These are phyloP conservation scores for Fusarium torreyae DNA, from an alignment of 2,329 filamentous ascomycete genomes.

Conservation along the genomic window DNA sequence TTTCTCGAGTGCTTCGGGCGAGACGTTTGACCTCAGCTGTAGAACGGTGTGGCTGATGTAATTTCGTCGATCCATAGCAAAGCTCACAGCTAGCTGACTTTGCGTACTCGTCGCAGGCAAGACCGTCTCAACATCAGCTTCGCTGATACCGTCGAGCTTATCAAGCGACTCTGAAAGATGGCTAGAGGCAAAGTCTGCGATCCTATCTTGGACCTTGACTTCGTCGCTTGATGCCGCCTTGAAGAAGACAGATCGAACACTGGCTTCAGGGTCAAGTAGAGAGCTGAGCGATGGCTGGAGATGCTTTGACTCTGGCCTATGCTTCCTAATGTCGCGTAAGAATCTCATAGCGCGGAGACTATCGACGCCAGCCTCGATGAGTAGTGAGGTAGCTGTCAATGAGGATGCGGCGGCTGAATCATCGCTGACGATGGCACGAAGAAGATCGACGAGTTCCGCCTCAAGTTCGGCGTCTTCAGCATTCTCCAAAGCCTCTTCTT, in stretches of 20 bases:
- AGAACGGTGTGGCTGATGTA: conserved; percentile 28
- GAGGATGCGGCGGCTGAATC: background rate
- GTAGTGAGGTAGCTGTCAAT: background rate
- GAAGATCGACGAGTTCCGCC: background rate
- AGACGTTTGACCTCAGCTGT: background rate
- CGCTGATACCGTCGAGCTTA: background rate
- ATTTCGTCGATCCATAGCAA: conserved; percentile 24
- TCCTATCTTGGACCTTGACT: background rate
- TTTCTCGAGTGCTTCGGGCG: background rate
- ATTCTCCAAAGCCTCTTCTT: background rate
- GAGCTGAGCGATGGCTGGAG: conserved; percentile 17
- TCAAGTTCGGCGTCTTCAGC: background rate
- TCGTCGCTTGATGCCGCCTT: rapidly evolving
- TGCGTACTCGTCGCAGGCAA: conserved; percentile 25
- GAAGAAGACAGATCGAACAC: conserved; percentile 19
- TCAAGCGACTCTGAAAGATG: background rate
- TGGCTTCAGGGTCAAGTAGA: background rate
- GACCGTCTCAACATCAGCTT: conserved; percentile 5
- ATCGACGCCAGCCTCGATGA: conserved; percentile 15
- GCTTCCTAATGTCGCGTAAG: conserved; percentile 17
- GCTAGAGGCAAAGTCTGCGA: background rate
- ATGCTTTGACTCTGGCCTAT: background rate
- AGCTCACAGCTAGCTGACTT: conserved; percentile 29
- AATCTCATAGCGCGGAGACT: conserved; percentile 33
- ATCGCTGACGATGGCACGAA: background rate